A percentile compares a stretch with the other conserved stretches of the same genome.
Evolutionary conservation across 1,284 basidiomycete genomes (phyloP).

Genomic region (Vanrija pseudolonga): DNA sequence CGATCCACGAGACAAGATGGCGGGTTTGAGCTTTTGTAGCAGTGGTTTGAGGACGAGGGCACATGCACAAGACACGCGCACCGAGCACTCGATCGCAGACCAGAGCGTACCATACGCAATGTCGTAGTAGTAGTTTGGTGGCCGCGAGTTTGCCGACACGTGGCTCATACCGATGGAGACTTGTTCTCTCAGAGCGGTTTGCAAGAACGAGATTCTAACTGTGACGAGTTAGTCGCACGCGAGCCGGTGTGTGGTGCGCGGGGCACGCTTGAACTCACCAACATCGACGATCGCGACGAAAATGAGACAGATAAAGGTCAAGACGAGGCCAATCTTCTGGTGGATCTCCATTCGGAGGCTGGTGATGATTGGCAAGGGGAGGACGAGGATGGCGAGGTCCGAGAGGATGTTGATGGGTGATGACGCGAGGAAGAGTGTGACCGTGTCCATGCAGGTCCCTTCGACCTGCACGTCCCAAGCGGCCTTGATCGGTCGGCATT

Average conservation of each 20-base stretch:
- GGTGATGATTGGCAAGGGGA: slow-evolving; percentile 48
- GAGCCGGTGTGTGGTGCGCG: too few relatives aligned
- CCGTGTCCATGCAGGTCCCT: slow-evolving; percentile 39
- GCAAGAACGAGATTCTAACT: slow-evolving; percentile 44
- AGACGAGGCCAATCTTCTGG: slow-evolving; percentile 45
- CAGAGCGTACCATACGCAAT: slow-evolving; percentile 44
- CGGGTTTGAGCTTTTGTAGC: slow-evolving; percentile 34
- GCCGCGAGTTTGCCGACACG: slow-evolving; percentile 12
- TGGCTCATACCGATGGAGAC: slow-evolving; percentile 6
- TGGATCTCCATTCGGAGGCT: slow-evolving; percentile 42
- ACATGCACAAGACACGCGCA: slow-evolving; percentile 45
- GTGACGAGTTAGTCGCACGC: background rate
- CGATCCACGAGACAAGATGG: slow-evolving; percentile 9
- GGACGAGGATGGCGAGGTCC: slow-evolving; percentile 45
- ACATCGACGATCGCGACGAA: slow-evolving; percentile 48
- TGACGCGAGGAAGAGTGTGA: slow-evolving; percentile 43
- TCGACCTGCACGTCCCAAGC: slow-evolving; percentile 24
- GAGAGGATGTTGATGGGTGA: slow-evolving; percentile 48
- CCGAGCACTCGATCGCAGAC: slow-evolving; percentile 44
- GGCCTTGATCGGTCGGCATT: slow-evolving; percentile 41
- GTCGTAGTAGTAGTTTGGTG: slow-evolving; percentile 39
- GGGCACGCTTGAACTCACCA: too few relatives aligned
- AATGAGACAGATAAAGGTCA: slow-evolving; percentile 44
- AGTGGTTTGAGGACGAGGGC: slow-evolving; percentile 47
- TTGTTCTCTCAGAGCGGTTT: slow-evolving; percentile 34